phyloP scores from a whole-genome alignment of 2,329 filamentous ascomycete genomes.

The Davidsoniella neocaledoniae region DNA sequence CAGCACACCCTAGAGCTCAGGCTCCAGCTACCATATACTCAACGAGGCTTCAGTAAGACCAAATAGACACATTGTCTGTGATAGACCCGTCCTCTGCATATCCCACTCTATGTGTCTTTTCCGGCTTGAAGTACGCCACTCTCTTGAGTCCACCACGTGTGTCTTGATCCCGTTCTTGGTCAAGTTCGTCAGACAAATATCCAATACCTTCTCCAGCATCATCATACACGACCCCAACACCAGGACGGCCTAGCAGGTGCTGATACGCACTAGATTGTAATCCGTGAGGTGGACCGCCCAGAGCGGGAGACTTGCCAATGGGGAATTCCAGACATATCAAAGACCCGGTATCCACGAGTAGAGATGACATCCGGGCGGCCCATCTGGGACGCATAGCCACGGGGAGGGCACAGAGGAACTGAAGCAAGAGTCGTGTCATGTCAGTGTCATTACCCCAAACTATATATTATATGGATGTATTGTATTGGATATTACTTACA shows the following conservation, averaged over 20 bases:
- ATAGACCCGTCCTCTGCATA: constrained; percentile 28
- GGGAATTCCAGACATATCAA: constrained; percentile 63
- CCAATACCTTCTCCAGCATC: constrained; percentile 19
- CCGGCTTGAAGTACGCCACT: constrained; percentile 25
- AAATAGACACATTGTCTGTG: constrained; percentile 37
- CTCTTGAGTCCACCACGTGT: constrained; percentile 3
- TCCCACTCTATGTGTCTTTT: constrained; percentile 31
- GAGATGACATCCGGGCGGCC: constrained; percentile 33
- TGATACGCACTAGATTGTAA: constrained; percentile 53
- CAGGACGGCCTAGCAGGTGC: constrained; percentile 53
- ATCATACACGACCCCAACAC: constrained; percentile 46
- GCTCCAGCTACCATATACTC: background rate
- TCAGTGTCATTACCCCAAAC: too few relatives aligned
- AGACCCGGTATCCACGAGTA: constrained; percentile 32
- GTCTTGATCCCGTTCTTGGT: background rate
- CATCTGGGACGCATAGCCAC: constrained; percentile 33
- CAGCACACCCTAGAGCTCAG: background rate
- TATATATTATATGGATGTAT: too few relatives aligned
- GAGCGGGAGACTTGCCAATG: constrained; percentile 47
- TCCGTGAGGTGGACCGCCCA: constrained; percentile 57
- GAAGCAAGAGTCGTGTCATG: background rate
- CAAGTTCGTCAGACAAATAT: too few relatives aligned
- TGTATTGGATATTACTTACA: constrained; percentile 22
- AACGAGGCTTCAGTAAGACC: constrained; percentile 21
- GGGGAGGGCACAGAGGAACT: constrained; percentile 50